Evolutionary conservation across 179 eudicot genomes (phyloP).

Genomic region (Carnegiea gigantea): DNA sequence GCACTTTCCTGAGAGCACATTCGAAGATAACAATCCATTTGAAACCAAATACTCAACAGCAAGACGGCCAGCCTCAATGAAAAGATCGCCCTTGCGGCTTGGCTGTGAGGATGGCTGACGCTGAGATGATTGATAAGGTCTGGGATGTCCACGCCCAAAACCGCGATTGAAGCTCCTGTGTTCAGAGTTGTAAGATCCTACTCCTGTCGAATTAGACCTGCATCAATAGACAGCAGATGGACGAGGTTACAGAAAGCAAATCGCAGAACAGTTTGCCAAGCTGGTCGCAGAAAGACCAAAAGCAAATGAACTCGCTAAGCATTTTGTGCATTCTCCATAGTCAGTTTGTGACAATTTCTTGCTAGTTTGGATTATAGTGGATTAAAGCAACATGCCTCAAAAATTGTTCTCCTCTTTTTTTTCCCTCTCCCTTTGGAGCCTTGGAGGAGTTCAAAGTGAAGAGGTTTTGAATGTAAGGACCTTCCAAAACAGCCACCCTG

Average conservation of each 20-base stretch:
- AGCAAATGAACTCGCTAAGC: not conserved
- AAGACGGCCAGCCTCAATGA: constrained; percentile 85
- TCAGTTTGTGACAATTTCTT: too few relatives aligned
- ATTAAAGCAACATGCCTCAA: too few relatives aligned
- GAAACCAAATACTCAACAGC: constrained; percentile 87
- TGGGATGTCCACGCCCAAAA: constrained; percentile 65
- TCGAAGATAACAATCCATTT: constrained; percentile 69
- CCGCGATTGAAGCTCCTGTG: constrained; percentile 63
- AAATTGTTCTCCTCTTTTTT: too few relatives aligned
- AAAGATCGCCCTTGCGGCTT: constrained; percentile 53
- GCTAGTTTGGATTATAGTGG: too few relatives aligned
- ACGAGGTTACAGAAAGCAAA: not conserved
- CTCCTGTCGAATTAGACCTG: constrained; percentile 58
- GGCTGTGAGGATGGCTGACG: constrained; percentile 40
- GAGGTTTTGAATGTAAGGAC: too few relatives aligned
- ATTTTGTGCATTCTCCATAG: too few relatives aligned
- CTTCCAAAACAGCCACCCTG: too few relatives aligned
- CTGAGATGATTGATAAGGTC: constrained; percentile 39
- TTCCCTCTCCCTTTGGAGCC: too few relatives aligned
- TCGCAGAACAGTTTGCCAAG: not conserved
- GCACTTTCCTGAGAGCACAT: constrained; percentile 55
- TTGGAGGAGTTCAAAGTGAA: too few relatives aligned
- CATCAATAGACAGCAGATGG: constrained; percentile 48
- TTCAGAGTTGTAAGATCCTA: constrained; percentile 51
- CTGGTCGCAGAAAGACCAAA: not conserved